Evolutionary conservation across 495 filamentous ascomycete genomes (phyloP), one percentile per base, ranked within the genome.

Genomic region (Aspergillus haitiensis): DNA sequence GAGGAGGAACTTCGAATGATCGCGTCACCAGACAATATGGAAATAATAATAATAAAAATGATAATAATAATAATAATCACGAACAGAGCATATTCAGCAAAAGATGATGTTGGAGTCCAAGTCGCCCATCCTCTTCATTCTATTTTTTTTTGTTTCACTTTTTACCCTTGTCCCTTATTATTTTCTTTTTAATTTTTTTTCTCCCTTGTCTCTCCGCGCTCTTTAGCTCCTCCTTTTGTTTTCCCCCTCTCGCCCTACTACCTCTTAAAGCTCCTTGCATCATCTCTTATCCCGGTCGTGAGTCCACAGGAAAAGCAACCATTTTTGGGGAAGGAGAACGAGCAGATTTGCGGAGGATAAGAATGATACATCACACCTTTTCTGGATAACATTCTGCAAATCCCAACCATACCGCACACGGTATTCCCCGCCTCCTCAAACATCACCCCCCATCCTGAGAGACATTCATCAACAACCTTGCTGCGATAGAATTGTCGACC

Each of bases 201-300:
- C 3, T 27, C 3, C 21, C 21, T 27, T 27, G 21, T 27, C 21
- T 27, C 21, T 27, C 21, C 21, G 21, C 21, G 5, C 47, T 32
- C 11, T 50, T 21, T 12, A 50, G 31, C 16, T 52, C 32, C 10
- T 8, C 33, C 16, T 12, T 33, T 50, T 51, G 35, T 3, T 4
- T 47, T 40, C 45, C 51, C 45, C 55, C 32, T 51, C 45, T 40
- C 33, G 33, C 50, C 58, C 49, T 54, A 51, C 58, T 48, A 51
- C 50, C 58, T 40, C 31, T 55, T 32, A 31, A 39, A 40, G 58
- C 50, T 60, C 58, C 58, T 60, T 60, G 58, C 58, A 54, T 60
- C 6, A 27, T 52, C 27, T 31, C 21, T 52, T 31, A 52, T 52
- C 34, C 49, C 34, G 15, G 49, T 12, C 13, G 12, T 32, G 34